phyloP scores from a whole-genome alignment of 2,329 filamentous ascomycete genomes.

The Hirsutella rhossiliensis region DNA sequence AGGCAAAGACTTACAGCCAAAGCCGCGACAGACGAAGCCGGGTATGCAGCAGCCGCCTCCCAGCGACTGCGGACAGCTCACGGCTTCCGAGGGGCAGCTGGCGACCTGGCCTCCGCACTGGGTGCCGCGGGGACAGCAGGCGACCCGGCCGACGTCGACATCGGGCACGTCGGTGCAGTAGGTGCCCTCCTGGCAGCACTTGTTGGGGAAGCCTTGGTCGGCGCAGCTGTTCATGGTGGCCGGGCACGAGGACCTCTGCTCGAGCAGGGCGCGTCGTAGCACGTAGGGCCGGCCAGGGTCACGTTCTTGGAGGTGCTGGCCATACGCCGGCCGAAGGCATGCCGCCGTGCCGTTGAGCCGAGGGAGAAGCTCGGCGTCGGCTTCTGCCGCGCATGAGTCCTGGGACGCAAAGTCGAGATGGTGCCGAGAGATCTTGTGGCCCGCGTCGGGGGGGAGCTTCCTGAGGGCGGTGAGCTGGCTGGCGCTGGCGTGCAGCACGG shows the following conservation, averaged over 20 bases:
- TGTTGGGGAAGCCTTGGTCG: slow-evolving; percentile 52
- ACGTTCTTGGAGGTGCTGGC: slow-evolving; percentile 23
- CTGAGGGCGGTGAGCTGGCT: slow-evolving; percentile 45
- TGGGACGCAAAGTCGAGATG: slow-evolving; percentile 41
- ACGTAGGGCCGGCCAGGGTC: slow-evolving; percentile 14
- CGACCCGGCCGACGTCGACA: slow-evolving; percentile 53
- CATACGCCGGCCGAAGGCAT: slow-evolving; percentile 37
- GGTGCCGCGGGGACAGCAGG: slow-evolving; percentile 59
- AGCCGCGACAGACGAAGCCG: slow-evolving; percentile 55
- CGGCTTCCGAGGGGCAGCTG: slow-evolving; percentile 48
- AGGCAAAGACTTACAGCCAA: slow-evolving; percentile 49
- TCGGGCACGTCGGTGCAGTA: slow-evolving; percentile 54
- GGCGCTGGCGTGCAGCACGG: slow-evolving; percentile 22
- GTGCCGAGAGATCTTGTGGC: slow-evolving; percentile 62
- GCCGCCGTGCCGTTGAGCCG: slow-evolving; percentile 4
- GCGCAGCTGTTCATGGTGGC: slow-evolving; percentile 52
- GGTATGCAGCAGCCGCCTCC: slow-evolving; percentile 69
- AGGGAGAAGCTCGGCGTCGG: slow-evolving; percentile 8
- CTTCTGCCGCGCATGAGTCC: slow-evolving; percentile 10
- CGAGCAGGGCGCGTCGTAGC: slow-evolving; percentile 32
- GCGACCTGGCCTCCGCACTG: slow-evolving; percentile 52
- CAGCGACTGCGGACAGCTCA: slow-evolving; percentile 49
- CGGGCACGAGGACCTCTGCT: slow-evolving; percentile 56
- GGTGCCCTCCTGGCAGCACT: slow-evolving; percentile 58
- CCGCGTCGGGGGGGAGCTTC: slow-evolving; percentile 59